Base-by-base conservation (phyloP, 2,329 filamentous ascomycete genomes). In the Microdochium bolleyi region DNA sequence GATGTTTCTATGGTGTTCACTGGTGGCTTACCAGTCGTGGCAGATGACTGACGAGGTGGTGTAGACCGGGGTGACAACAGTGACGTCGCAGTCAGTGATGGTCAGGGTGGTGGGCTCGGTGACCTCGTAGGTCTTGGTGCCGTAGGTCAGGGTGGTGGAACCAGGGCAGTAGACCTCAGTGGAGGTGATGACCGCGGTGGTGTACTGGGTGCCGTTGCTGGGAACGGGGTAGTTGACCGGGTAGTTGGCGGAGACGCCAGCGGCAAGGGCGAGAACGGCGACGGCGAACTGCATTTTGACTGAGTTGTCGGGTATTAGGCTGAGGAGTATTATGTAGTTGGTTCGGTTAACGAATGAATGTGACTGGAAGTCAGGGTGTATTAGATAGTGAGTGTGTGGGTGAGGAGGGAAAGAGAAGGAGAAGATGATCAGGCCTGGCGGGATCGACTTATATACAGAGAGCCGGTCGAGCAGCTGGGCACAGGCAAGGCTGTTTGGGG, bases 151-250 rank as follows among this genome's bases (percentile, higher is more conserved):
- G 62, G 74, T 70, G 62, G 86, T 89, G 59, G 86, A 69, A 60
- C 66, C 75, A 22, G 87, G 85, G 82, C 87, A 90, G 82, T 78
- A 88, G 66, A 86, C 90, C 72, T 79, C 83, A 75, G 81, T 81
- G 54, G 74, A 70, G 54, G 82, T 83, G 58, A 89, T 79, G 59
- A 95, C 73, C 76, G 86, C 81, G 61, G 84, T 89, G 71, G 76
- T 77, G 70, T 80, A 80, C 22, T 19, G 24, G 67, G 73, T 75
- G 60, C 74, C 73, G 69, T 78, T 78, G 64, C 65, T 64, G 57
- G 56, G 54, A 38, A 51, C 37, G 27, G 49, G 22, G 56, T 58
- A 49, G 44, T 44, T 51, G 57, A 51, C 37, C 19, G 49, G 22
- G 56, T 58, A 49, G 44, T 44, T 51, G 57, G 68, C 68, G 57